phyloP scores from a whole-genome alignment of 78 protist genomes.

The Dictyostelium purpureum region DNA sequence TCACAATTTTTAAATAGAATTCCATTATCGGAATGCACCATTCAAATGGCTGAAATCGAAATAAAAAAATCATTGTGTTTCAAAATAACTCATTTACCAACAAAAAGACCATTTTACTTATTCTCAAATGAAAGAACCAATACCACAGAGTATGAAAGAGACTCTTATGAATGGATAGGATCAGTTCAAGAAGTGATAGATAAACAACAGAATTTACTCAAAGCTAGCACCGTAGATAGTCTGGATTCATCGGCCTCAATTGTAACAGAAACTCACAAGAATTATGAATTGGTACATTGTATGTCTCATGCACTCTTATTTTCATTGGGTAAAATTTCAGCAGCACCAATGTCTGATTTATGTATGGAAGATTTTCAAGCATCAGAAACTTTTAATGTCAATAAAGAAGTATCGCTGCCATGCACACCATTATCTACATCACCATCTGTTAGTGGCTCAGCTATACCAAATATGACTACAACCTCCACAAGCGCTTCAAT shows the following conservation, averaged over 20 bases:
- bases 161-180: slow-evolving; percentile 69
- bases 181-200: slow-evolving; percentile 71
- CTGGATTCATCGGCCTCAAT: not conserved
- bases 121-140: slow-evolving; percentile 7
- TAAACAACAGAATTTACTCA: not conserved
- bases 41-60: slow-evolving; percentile 63
- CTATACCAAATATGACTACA: not conserved
- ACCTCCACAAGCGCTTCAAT: not conserved
- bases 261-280: slow-evolving; percentile 26
- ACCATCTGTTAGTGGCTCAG: not conserved
- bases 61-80: slow-evolving; percentile 52
- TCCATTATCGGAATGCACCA: slow-evolving; percentile 31
- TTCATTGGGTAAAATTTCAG: slow-evolving; percentile 68
- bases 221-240: not conserved
- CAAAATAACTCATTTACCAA: slow-evolving; percentile 38
- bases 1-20: slow-evolving; percentile 18
- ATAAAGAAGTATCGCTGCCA: not conserved
- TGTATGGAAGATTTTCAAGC: slow-evolving; percentile 31
- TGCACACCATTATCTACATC: not conserved
- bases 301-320: slow-evolving; percentile 39
- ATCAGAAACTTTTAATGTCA: slow-evolving; percentile 16
- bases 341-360: slow-evolving; percentile 12
- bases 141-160: slow-evolving; percentile 32
- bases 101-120: slow-evolving; percentile 42
- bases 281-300: slow-evolving; percentile 52